Evolutionary conservation across 352 stramenopile genomes (phyloP), one percentile per base, ranked within the genome.

Genomic region (Phytophthora lateralis): DNA sequence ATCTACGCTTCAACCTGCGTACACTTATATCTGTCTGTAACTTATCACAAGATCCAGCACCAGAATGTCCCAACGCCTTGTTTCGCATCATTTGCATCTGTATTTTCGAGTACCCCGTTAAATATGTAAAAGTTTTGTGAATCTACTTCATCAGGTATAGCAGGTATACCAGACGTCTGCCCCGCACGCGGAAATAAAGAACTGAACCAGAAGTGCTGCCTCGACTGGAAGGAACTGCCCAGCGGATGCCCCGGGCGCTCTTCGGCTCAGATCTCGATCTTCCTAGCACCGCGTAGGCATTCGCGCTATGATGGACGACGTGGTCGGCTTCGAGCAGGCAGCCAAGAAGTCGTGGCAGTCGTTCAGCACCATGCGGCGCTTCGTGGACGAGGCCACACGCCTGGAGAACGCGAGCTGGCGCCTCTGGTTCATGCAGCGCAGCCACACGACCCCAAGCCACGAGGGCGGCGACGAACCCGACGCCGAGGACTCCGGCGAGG

Each of bases 261-360:
- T 14, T 10, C 20, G 29, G 18, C 55, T 54, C 43, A 72, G 58
- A 66, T 60, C 51, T 66, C 56, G 41, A 62, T 60, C 46, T 55
- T 53, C 58, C 37, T 34, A 41, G 29, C 37, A 27, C 14, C 42
- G 38, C 30, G n/a, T 52, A 64, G 34, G 15, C 18, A 26, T 3
- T 5, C 10, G 4, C 11, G 42, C 8, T 12, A 78, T 77, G 65
- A 84, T 79, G 26, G 63, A 82, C 56, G 74, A 78, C 20, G 68
- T 76, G 18, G 60, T 58, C 17, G 76, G 75, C 71, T 90, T 91
- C 53, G 82, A 91, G 52, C 67, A 83, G 27, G 75, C 80, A 7
- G 82, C 80, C 46, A 90, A 90, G 66, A 86, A 92, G 80, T 90
- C 82, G 18, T 95, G 86, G 86, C 86, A 95, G 74, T 91, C 80